These are phyloP conservation scores for Penicillium parvum DNA, from an alignment of 495 filamentous ascomycete genomes.

Conservation along the genomic window DNA sequence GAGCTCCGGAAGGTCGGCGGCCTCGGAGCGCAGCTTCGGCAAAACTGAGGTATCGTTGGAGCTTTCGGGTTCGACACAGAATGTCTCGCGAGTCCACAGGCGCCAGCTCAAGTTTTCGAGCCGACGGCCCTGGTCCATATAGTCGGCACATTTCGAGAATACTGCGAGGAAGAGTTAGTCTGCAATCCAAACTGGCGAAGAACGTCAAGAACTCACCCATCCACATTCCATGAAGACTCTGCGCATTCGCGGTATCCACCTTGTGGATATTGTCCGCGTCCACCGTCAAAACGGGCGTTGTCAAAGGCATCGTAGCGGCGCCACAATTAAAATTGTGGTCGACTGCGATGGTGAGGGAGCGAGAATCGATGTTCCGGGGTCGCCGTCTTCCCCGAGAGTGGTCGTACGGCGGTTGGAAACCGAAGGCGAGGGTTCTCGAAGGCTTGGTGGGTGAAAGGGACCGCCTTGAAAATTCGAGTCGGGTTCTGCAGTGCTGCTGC, in stretches of 20 bases:
- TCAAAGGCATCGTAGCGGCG: conserved; percentile 55
- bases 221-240: conserved; percentile 97
- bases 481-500: conserved; percentile 12
- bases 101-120: conserved; percentile 96
- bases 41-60: conserved; percentile 42
- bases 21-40: conserved; percentile 41
- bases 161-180: conserved; percentile 48
- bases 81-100: conserved; percentile 92
- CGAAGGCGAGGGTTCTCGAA: conserved; percentile 20
- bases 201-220: conserved; percentile 64
- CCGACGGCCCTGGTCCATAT: conserved; percentile 86
- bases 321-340: conserved; percentile 16
- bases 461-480: conserved; percentile 16
- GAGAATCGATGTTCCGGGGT: conserved; percentile 39
- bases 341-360: neutral
- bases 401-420: conserved; percentile 45
- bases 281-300: conserved; percentile 72
- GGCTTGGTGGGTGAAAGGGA: conserved; percentile 11
- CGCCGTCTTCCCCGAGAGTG: conserved; percentile 50
- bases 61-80: conserved; percentile 78
- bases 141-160: conserved; percentile 91
- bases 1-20: conserved; percentile 69
- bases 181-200: neutral
- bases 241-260: conserved; percentile 85
- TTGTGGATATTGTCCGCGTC: conserved; percentile 85